phyloP scores from a whole-genome alignment of 2,329 filamentous ascomycete genomes.

The Diaporthe sp. region DNA sequence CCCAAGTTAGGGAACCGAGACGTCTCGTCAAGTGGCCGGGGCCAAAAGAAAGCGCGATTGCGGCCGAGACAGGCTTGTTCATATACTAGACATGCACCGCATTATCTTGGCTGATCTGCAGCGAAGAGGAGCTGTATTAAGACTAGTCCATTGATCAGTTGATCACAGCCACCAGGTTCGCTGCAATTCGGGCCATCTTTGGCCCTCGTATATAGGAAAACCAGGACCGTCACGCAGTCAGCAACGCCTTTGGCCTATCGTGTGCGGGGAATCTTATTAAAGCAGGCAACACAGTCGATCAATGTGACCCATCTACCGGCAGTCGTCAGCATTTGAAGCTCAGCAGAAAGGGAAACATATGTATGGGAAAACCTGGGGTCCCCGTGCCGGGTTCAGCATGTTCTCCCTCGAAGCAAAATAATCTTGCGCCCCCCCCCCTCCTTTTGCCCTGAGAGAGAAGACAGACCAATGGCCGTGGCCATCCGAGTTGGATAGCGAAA shows the following conservation, averaged over 20 bases:
- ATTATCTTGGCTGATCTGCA: not conserved
- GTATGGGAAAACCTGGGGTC: not conserved
- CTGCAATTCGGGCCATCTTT: not conserved
- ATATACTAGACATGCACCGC: not conserved
- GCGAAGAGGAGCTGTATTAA: not conserved
- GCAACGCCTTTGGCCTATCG: conserved; percentile 1
- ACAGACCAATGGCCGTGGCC: not conserved
- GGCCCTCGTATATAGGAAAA: conserved; percentile 32
- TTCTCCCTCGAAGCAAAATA: not conserved
- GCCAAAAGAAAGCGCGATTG: not conserved
- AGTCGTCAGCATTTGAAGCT: not conserved
- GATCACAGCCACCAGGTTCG: not conserved
- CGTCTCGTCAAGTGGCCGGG: not conserved
- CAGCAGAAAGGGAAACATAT: not conserved
- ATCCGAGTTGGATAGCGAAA: not conserved
- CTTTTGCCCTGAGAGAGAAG: not conserved
- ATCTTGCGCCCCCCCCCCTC: not conserved
- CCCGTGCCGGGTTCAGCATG: not conserved
- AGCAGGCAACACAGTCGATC: not conserved
- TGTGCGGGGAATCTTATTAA: conserved; percentile 9
- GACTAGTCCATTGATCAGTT: not conserved
- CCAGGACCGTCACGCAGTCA: conserved; percentile 6
- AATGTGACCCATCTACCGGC: conserved; percentile 6
- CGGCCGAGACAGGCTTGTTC: not conserved
- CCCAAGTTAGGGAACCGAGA: not conserved